These are phyloP conservation scores for Aphanomyces invadans DNA, from an alignment of 352 stramenopile genomes.

Conservation along the genomic window DNA sequence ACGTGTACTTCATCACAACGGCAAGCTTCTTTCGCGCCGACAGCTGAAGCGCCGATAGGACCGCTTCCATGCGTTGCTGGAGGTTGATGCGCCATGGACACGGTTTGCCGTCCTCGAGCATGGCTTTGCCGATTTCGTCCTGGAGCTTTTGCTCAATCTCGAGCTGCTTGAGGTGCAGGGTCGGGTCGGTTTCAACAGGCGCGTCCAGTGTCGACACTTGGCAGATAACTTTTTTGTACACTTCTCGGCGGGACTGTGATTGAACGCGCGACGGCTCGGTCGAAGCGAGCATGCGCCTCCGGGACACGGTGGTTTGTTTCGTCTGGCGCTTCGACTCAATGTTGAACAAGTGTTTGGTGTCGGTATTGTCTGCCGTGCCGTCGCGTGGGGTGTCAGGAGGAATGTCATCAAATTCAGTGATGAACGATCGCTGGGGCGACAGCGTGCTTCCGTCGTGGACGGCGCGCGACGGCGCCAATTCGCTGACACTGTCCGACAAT, in stretches of 20 bases:
- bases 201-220: not conserved
- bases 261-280: too few relatives aligned
- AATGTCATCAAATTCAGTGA: too few relatives aligned
- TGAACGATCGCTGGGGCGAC: too few relatives aligned
- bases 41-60: slow-evolving; percentile 40
- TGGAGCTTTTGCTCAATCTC: slow-evolving; percentile 6
- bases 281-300: too few relatives aligned
- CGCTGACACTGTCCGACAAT: too few relatives aligned
- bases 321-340: too few relatives aligned
- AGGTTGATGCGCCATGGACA: slow-evolving; percentile 40
- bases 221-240: not conserved
- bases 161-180: not conserved
- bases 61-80: slow-evolving; percentile 50
- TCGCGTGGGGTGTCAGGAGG: too few relatives aligned
- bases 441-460: too few relatives aligned
- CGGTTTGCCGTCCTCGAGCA: not conserved
- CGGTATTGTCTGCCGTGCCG: too few relatives aligned
- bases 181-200: not conserved
- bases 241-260: not conserved
- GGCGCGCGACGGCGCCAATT: too few relatives aligned
- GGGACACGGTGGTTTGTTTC: not conserved
- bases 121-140: slow-evolving; percentile 3
- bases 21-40: slow-evolving; percentile 49
- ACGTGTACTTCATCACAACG: slow-evolving; percentile 73
- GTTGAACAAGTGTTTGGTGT: too few relatives aligned